Conservation (phyloP, 805 yeast genomes). For the Scheffersomyces stipitis region DNA sequence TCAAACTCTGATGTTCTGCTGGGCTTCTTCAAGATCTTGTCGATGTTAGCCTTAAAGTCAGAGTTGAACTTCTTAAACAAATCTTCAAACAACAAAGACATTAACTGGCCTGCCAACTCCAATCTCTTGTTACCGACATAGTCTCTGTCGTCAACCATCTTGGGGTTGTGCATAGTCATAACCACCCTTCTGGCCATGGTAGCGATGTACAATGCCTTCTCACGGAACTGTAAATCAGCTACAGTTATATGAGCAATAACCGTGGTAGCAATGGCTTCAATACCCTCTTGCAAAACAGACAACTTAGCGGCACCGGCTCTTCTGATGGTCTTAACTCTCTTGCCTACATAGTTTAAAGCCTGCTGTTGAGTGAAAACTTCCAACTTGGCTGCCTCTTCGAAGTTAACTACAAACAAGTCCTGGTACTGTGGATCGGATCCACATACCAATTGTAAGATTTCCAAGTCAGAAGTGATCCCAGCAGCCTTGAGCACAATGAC, state of each 20-base stretch:
- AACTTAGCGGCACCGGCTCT: slow-evolving; percentile 81
- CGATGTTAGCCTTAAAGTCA: slow-evolving; percentile 92
- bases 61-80: slow-evolving; percentile 93
- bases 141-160: slow-evolving; percentile 97
- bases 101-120: slow-evolving; percentile 95
- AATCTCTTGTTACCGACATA: slow-evolving; percentile 97
- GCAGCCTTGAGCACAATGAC: slow-evolving; percentile 93
- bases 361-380: slow-evolving; percentile 90
- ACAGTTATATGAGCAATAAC: slow-evolving; percentile 94
- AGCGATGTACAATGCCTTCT: slow-evolving; percentile 91
- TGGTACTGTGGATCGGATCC: slow-evolving; percentile 87
- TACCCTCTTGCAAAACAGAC: slow-evolving; percentile 85
- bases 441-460: slow-evolving; percentile 90
- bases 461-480: slow-evolving; percentile 88
- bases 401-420: slow-evolving; percentile 87
- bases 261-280: slow-evolving; percentile 94
- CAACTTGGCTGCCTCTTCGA: slow-evolving; percentile 87
- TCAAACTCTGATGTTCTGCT: slow-evolving; percentile 94
- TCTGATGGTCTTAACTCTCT: slow-evolving; percentile 88
- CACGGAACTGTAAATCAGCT: slow-evolving; percentile 80
- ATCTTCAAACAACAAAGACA: slow-evolving; percentile 94
- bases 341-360: slow-evolving; percentile 88
- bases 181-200: slow-evolving; percentile 95
- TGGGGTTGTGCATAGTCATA: slow-evolving; percentile 92
- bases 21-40: slow-evolving; percentile 90